Evolutionary conservation across 2,329 filamentous ascomycete genomes (phyloP), one percentile per base, ranked within the genome.

Genomic region (Cytospora leucostoma): DNA sequence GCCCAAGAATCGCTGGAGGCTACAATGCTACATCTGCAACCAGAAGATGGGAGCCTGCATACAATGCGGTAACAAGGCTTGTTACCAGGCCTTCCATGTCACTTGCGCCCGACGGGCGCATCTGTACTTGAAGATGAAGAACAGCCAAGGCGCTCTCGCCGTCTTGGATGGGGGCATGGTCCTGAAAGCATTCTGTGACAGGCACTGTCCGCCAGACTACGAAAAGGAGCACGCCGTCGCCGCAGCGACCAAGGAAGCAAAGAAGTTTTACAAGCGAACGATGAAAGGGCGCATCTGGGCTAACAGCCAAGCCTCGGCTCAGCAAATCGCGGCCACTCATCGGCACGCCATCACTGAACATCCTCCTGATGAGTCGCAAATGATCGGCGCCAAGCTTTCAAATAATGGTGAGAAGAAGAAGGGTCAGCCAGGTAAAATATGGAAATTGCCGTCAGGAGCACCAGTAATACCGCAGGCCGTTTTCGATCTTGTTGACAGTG

Each of bases 1-100:
- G 3, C 95, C 95, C 0, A 95, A 93, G 74, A 93, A 89, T 66
- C 86, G 95, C 66, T 99, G 95, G 95, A 96, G 91, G 74, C 80
- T 97, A 72, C 88, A 86, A 49, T 99, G 95, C 78, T 99, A 99
- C 75, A 96, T 99, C 63, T 99, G 95, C 78, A 90, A 93, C 68
- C 95, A 99, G 77, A 90, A 89, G 70, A 99, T 99, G 95, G 95
- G 95, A 27, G 94, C 95, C 49, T 98, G 94, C 75, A 97, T 99
- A 65, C 95, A 99, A 75, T 99, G 95, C 76, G 92, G 93, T 65
- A 97, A 98, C 79, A 98, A 97, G 77, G 92, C 90, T 66, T 99
- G 95, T 76, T 99, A 96, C 73, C 89, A 94, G 72, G 95, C 95
- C 10, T 99, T 99, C 74, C 95, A 99, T 76, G 93, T 97, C 61